Conservation (phyloP, 2,329 filamentous ascomycete genomes). For the Rhynchosporium agropyri region DNA sequence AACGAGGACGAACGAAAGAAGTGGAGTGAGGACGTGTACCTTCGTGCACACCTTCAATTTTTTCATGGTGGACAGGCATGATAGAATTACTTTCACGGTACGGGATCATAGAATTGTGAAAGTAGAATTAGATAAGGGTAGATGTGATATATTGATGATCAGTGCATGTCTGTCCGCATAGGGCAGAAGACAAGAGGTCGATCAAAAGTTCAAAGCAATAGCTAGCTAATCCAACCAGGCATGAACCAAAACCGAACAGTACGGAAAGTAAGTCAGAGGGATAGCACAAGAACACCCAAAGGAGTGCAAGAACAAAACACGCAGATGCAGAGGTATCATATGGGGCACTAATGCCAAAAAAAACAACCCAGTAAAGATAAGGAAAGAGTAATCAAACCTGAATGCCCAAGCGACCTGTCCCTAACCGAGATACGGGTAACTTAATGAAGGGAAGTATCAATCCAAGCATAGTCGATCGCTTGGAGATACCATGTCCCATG, state of each 20-base stretch:
- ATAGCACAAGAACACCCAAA: neutral
- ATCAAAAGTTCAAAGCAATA: slow-evolving; percentile 4
- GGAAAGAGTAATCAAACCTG: slow-evolving; percentile 18
- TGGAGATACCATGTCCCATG: slow-evolving; percentile 25
- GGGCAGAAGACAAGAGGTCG: slow-evolving; percentile 2
- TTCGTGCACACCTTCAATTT: too few relatives aligned
- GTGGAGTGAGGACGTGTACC: too few relatives aligned
- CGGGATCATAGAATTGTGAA: neutral
- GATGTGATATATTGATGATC: slow-evolving; percentile 9
- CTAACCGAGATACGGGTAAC: slow-evolving; percentile 23
- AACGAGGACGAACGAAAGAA: too few relatives aligned
- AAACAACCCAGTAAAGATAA: slow-evolving; percentile 27
- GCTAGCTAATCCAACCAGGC: neutral
- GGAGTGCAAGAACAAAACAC: slow-evolving; percentile 5
- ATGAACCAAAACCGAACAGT: neutral
- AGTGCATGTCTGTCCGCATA: slow-evolving; percentile 4
- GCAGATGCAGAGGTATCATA: slow-evolving; percentile 26
- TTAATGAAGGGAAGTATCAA: slow-evolving; percentile 31
- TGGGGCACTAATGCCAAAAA: slow-evolving; percentile 26
- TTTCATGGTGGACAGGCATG: too few relatives aligned
- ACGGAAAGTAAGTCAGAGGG: neutral
- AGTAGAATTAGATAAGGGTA: neutral
- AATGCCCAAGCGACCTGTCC: slow-evolving; percentile 11
- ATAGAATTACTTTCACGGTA: neutral
- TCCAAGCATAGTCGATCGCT: slow-evolving; percentile 17